Percentiles rank a stretch among this genome's conserved stretches.
Conservation (phyloP, 108 stramenopile species). For the Fistulifera solaris region DNA sequence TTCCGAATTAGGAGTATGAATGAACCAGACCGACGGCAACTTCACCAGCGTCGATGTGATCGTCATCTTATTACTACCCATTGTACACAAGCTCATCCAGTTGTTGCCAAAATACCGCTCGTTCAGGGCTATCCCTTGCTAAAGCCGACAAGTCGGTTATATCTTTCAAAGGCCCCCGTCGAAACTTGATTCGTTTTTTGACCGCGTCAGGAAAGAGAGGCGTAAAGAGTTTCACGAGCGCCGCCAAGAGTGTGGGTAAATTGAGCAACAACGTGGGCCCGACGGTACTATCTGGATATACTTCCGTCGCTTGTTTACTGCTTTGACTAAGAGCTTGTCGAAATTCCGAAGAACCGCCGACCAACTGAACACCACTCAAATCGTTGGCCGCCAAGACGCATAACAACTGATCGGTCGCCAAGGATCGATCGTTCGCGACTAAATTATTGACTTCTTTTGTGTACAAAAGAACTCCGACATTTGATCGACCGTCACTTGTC, state of each 20-base stretch:
- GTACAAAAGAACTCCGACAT: constrained; percentile 76
- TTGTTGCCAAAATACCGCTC: constrained; percentile 39
- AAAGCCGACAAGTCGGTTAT: constrained; percentile 43
- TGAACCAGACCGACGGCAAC: too few species aligned
- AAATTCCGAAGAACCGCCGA: constrained; percentile 54
- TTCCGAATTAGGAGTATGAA: too few species aligned
- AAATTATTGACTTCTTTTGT: constrained; percentile 63
- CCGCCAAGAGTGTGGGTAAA: constrained; percentile 50
- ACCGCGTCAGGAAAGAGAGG: constrained; percentile 70
- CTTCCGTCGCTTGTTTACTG: constrained; percentile 44
- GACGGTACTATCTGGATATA: constrained; percentile 46
- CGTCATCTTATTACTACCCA: not conserved
- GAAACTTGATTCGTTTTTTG: constrained; percentile 47
- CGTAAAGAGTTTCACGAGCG: constrained; percentile 68
- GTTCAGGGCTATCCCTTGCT: constrained; percentile 25
- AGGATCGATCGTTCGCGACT: constrained; percentile 52
- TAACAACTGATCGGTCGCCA: constrained; percentile 34
- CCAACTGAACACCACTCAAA: constrained; percentile 49
- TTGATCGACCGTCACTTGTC: constrained; percentile 32
- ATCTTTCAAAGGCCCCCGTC: constrained; percentile 48
- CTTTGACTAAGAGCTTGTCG: constrained; percentile 49
- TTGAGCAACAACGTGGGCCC: constrained; percentile 75
- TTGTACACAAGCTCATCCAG: constrained; percentile 46
- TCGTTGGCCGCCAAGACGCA: constrained; percentile 65
- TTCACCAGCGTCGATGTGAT: too few species aligned